Evolutionary conservation across 2,329 filamentous ascomycete genomes (phyloP).

Genomic region (Falciphora oryzae): DNA sequence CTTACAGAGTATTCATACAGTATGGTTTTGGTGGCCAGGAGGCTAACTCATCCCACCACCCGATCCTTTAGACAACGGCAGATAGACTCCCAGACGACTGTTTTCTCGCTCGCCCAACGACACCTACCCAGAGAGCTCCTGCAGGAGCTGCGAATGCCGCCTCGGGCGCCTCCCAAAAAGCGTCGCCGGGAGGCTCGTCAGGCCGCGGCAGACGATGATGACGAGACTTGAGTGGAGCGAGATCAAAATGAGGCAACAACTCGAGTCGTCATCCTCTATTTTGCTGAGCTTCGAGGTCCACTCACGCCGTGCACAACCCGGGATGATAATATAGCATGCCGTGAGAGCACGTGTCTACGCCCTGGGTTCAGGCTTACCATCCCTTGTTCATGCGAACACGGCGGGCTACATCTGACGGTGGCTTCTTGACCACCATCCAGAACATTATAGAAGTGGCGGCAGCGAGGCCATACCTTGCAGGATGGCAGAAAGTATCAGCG

Average conservation of each 20-base stretch:
- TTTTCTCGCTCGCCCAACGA: slow-evolving; percentile 80
- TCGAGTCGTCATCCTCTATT: background rate
- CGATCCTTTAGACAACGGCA: slow-evolving; percentile 63
- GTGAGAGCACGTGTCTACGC: background rate
- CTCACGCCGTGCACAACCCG: too few relatives aligned
- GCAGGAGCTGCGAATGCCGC: slow-evolving; percentile 72
- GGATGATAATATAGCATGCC: background rate
- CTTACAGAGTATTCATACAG: background rate
- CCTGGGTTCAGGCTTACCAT: slow-evolving; percentile 47
- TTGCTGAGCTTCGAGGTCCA: too few relatives aligned
- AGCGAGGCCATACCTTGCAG: slow-evolving; percentile 72
- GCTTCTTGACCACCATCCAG: slow-evolving; percentile 90
- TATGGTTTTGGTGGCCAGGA: slow-evolving; percentile 19
- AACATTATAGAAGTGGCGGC: slow-evolving; percentile 90
- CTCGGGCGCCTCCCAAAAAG: slow-evolving; percentile 45
- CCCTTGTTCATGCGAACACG: slow-evolving; percentile 71
- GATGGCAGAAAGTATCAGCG: background rate
- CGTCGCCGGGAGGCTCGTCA: slow-evolving; percentile 26
- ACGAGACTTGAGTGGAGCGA: slow-evolving; percentile 29
- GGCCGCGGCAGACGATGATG: slow-evolving; percentile 35
- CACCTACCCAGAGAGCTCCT: slow-evolving; percentile 76
- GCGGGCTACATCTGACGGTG: slow-evolving; percentile 64
- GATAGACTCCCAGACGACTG: slow-evolving; percentile 62
- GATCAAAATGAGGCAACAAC: slow-evolving; percentile 9
- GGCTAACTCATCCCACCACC: slow-evolving; percentile 16